Base-by-base conservation (phyloP, 2,329 filamentous ascomycete species). In the Trichoderma pleuroti region DNA sequence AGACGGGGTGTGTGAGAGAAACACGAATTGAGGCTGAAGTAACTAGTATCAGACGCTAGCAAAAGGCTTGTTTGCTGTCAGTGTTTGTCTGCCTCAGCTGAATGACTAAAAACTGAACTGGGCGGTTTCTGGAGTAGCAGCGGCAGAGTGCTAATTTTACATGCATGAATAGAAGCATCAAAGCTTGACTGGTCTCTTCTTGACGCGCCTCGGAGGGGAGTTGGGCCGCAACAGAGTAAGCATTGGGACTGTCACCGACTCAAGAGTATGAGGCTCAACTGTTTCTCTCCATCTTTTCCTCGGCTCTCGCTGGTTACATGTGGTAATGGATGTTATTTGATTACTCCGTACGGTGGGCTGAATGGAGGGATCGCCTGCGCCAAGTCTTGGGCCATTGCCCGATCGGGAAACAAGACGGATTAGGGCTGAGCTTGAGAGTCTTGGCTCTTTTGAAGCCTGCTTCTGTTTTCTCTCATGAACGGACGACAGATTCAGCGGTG, bases 91-190 rank as follows among this genome's bases (percentile, higher is more conserved):
- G 65, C 65, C 65, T 49, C 24, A 56, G 65, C 65, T 60, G 56
- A 60, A 60, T 46, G 36, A 42, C 49, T 42, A 42, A 36, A n/a
- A 30, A 24, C 16, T 5, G 8, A 57, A 5, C 32, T 67, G 64
- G 49, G 12, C 49, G 21, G 6, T 26, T 59, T 59, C 21, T 21
- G 24, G 64, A 16, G 36, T 60, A 32, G 65, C 36, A 46, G 8
- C 5, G 8, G 39, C 2, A 14, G 18, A 14, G 14, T 11, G 30
- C 39, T 36, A 56, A 56, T 66, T 36, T 39, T 36, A 12, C 18
- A 36, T 56, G 63, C 63, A 66, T 66, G 63, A 39, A 66, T 28
- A 28, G 28, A 54, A 54, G 62, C 62, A 65, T 36, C n/a, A 49
- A 46, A 16, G 24, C 42, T 32, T 21, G 26, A 32, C 26, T 10